Base-by-base conservation (phyloP, 2,329 filamentous ascomycete species). In the Fusarium sp. region DNA sequence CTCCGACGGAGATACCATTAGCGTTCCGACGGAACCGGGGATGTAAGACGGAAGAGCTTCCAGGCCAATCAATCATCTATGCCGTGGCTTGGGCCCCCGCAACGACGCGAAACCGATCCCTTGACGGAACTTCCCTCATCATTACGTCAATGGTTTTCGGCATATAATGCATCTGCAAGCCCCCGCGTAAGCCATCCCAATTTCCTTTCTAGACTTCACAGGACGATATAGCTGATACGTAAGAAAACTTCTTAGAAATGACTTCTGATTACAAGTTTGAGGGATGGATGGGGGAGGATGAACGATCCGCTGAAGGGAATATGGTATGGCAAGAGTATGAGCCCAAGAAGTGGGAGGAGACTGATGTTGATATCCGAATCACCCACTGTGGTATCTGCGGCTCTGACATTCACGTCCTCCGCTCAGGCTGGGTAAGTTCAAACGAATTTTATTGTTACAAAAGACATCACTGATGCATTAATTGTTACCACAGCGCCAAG, bases 361-460 rank as follows among this genome's bases (percentile, higher is more conserved):
- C 85, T 32, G 90, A 92, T 70, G 82, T 93, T 61, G 91, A 93
- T 77, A 90, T 93, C 74, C 85, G 88, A 77, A 83, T 93, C 72
- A 88, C 89, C 7, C 90, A 92, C 82, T 92, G 90, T 77, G 90
- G 91, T 68, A 87, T 93, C 72, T 93, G 91, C 78, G 90, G 89
- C 62, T 88, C 87, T 1, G 90, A 92, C 72, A 56, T 91, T 41
- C 89, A 92, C 81, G 87, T 83, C 9, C 83, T 92, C 8, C 84
- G 86, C 42, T 88, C 87, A 4, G 89, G 87, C 52, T 89, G 87
- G 87, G 82, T 55, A 39, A 20, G 54, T 36, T 3, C 3, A 1
- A 5, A 14, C 6, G 15, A 10, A 24, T 1, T 0, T 32, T 4
- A 11, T n/a, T 1, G 22, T 24, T 18, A 8, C 28, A 24, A 2